Conservation (phyloP, 176 grass and related monocot species). For the Carex littledalei region DNA sequence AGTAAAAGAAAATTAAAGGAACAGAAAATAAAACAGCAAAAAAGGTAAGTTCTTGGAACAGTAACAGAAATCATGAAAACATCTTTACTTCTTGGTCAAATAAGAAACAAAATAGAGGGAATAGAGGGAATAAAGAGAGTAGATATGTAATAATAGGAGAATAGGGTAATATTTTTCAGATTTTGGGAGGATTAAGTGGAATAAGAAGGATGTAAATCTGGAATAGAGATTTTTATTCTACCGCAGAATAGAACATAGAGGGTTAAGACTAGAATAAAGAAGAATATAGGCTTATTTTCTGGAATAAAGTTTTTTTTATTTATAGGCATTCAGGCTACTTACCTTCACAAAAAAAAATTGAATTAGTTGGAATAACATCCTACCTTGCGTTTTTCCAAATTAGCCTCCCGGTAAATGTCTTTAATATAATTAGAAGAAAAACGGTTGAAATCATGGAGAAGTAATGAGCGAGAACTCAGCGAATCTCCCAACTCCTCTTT, state of each 20-base stretch:
- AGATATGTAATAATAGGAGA: too few relatives aligned
- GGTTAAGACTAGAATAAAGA: too few relatives aligned
- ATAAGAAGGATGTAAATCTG: too few relatives aligned
- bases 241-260: too few relatives aligned
- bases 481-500: constrained; percentile 90
- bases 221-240: too few relatives aligned
- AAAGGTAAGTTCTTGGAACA: not conserved
- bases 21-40: constrained; percentile 10
- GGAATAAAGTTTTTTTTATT: too few relatives aligned
- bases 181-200: too few relatives aligned
- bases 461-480: constrained; percentile 50
- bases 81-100: not conserved
- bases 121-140: too few relatives aligned
- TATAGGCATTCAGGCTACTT: too few relatives aligned
- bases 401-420: constrained; percentile 73
- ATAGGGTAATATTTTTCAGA: too few relatives aligned
- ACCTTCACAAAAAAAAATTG: not conserved
- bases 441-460: constrained; percentile 38
- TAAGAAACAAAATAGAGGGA: not conserved
- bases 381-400: constrained; percentile 95
- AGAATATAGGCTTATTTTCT: too few relatives aligned
- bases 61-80: not conserved
- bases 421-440: constrained; percentile 40
- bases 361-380: not conserved
- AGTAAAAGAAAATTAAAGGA: constrained; percentile 9